phyloP scores from a whole-genome alignment of 2,329 filamentous ascomycete species.

The Aspergillus sp. region DNA sequence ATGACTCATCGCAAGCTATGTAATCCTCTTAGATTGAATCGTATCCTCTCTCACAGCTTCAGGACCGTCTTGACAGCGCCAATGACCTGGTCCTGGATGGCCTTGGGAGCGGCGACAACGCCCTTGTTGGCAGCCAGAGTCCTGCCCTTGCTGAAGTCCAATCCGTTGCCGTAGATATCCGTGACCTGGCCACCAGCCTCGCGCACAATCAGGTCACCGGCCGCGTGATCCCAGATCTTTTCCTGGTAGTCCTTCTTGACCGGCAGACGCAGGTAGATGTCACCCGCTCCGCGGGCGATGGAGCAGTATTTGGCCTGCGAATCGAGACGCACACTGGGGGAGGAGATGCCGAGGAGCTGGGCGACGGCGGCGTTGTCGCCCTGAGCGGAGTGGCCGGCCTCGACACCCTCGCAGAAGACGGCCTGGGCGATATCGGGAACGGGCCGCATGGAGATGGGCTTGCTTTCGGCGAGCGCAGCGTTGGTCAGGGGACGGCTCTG shows the following conservation, averaged over 20 bases:
- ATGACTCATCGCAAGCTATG: constrained; percentile 12
- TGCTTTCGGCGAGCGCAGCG: constrained; percentile 44
- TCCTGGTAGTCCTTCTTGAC: constrained; percentile 86
- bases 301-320: constrained; percentile 97
- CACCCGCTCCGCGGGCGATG: constrained; percentile 88
- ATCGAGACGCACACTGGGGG: constrained; percentile 91
- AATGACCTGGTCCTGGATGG: constrained; percentile 73
- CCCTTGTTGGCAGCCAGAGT: constrained; percentile 90
- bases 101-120: constrained; percentile 80
- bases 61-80: constrained; percentile 80
- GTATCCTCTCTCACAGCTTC: constrained; percentile 35
- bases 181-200: constrained; percentile 92
- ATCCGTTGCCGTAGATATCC: constrained; percentile 77
- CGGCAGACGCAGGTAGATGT: constrained; percentile 89
- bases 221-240: constrained; percentile 99
- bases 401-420: constrained; percentile 95
- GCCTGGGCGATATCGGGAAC: constrained; percentile 73
- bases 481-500: constrained; percentile 71
- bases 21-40: constrained; percentile 11
- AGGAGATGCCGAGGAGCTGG: constrained; percentile 78
- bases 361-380: constrained; percentile 84
- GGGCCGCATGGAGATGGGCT: constrained; percentile 75
- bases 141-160: constrained; percentile 84
- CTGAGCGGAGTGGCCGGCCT: constrained; percentile 88
- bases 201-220: constrained; percentile 87